These are phyloP conservation scores for Jatropha multifida DNA, from an alignment of 441 rosid genomes.

Conservation along the genomic window DNA sequence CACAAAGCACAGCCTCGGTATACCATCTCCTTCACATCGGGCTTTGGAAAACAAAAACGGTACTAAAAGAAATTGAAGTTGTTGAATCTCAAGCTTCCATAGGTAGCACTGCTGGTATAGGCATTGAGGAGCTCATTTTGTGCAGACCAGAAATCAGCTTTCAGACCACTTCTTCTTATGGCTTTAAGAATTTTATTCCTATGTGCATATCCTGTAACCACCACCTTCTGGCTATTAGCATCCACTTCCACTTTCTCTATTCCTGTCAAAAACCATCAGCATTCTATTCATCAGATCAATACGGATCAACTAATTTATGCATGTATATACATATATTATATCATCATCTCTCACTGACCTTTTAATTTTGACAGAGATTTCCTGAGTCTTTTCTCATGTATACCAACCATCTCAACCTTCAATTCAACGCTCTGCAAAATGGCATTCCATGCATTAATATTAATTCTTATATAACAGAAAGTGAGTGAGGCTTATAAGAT, in stretches of 20 bases:
- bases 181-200: slow-evolving; percentile 47
- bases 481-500: too few relatives aligned
- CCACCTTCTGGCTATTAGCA: slow-evolving; percentile 44
- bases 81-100: slow-evolving; percentile 38
- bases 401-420: slow-evolving; percentile 55
- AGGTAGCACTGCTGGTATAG: slow-evolving; percentile 34
- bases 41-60: not conserved
- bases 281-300: too few relatives aligned
- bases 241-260: slow-evolving; percentile 59
- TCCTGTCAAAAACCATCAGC: slow-evolving; percentile 23
- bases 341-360: slow-evolving; percentile 22
- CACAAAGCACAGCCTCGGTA: slow-evolving; percentile 6
- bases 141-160: slow-evolving; percentile 50
- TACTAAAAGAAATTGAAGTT: slow-evolving; percentile 32
- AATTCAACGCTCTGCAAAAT: slow-evolving; percentile 44
- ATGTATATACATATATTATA: too few relatives aligned
- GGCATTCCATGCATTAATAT: not conserved
- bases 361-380: slow-evolving; percentile 44
- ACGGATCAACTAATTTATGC: too few relatives aligned
- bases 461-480: too few relatives aligned
- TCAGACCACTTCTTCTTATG: slow-evolving; percentile 44
- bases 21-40: not conserved
- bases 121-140: slow-evolving; percentile 49
- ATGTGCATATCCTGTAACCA: slow-evolving; percentile 45
- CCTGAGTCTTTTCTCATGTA: slow-evolving; percentile 50